Percentiles rank a stretch among this genome's conserved stretches.
These are phyloP conservation scores for Massarina eburnea DNA, from an alignment of 2,329 filamentous ascomycete genomes.

Conservation along the genomic window DNA sequence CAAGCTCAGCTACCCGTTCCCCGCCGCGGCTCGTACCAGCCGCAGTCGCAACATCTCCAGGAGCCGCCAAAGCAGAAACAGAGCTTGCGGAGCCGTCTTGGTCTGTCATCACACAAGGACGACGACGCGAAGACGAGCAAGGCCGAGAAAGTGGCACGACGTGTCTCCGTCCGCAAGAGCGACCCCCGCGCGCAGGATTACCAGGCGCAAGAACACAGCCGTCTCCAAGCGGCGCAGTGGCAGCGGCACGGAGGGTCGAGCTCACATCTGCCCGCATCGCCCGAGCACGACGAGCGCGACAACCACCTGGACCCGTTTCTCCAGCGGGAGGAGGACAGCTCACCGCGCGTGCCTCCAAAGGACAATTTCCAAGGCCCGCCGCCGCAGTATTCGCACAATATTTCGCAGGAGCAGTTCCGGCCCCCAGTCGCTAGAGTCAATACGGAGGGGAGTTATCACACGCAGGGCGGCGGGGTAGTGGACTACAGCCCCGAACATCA, in stretches of 20 bases:
- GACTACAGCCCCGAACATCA: conserved; percentile 43
- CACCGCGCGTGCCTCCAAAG: conserved; percentile 40
- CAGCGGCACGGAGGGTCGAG: conserved; percentile 25
- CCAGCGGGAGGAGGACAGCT: conserved; percentile 32
- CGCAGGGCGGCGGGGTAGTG: conserved; percentile 43
- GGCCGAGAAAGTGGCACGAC: conserved; percentile 32
- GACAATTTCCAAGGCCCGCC: conserved; percentile 34
- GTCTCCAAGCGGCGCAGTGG: conserved; percentile 24
- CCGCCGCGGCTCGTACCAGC: conserved; percentile 29
- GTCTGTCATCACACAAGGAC: conserved; percentile 34
- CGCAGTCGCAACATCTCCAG: conserved; percentile 16
- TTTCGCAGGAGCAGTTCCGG: conserved; percentile 38
- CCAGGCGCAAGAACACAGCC: conserved; percentile 23
- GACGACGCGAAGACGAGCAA: conserved; percentile 34
- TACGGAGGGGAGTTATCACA: conserved; percentile 42
- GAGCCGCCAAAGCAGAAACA: conserved; percentile 38
- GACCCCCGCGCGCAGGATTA: conserved; percentile 32
- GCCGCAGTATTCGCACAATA: conserved; percentile 28
- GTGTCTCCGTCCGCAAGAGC: conserved; percentile 40
- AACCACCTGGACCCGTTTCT: conserved; percentile 42
- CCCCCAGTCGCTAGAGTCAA: conserved; percentile 42
- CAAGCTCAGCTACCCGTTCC: conserved; percentile 4
- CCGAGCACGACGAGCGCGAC: conserved; percentile 41
- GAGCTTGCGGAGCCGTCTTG: conserved; percentile 38
- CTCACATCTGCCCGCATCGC: conserved; percentile 36